Base-by-base conservation (phyloP, 2,329 filamentous ascomycete species). In the Ophiocordyceps camponoti-floridani region DNA sequence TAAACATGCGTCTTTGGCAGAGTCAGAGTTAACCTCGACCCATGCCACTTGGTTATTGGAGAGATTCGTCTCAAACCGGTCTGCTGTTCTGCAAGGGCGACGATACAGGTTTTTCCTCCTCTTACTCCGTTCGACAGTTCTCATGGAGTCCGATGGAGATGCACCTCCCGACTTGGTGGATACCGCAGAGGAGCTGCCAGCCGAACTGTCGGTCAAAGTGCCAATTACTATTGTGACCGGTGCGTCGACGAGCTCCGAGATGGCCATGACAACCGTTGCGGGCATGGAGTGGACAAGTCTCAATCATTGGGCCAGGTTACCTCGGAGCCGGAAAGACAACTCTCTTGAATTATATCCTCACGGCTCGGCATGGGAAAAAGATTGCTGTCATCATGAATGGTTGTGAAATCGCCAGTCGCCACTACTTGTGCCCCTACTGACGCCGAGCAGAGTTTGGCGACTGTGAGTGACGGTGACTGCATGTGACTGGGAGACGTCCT, bases 361-460 rank as follows among this genome's bases (percentile, higher is more conserved):
- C 83, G 27, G 87, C 88, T 47, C 81, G 89, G 48, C 91, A 98
- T 70, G 89, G 89, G 60, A 96, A 96, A 70, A 94, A 87, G 57
- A 91, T 98, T 60, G 91, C 91, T 11, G 91, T 98, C 13, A 96
- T 98, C 46, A 76, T 98, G 67, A 98, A 98, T 62, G 87, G 85
- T 58, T 48, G 46, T 52, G 45, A 38, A 28, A 8, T 6, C 44
- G 37, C 8, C 5, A 4, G 40, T 16, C 44, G 23, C 18, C 27
- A 13, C 16, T 19, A 4, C 19, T 7, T 16, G 11, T 40, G 28
- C 35, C 28, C 9, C 10, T 18, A 27, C 27, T 47, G 16, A 47
- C 44, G 3, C n/a, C 9, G 18, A 4, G 12, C 4, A 85, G 84
- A 88, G 63, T 88, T 88, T 59, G 84, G 84, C 47, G 80, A 87